Evolutionary conservation across 805 yeast genomes (phyloP), one percentile per base, ranked within the genome.

Genomic region (Candida orba): DNA sequence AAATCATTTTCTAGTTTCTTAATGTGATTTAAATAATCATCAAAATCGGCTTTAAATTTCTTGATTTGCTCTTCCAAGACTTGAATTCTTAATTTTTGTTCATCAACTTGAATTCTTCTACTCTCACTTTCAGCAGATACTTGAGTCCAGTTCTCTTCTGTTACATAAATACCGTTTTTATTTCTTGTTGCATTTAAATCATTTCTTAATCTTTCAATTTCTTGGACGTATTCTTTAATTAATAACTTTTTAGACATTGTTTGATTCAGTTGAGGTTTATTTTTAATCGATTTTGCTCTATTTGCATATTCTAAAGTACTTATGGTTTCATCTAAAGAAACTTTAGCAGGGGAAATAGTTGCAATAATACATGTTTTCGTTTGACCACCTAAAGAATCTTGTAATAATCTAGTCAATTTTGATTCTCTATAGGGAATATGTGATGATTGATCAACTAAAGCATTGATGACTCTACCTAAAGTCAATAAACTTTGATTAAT

Each of bases 351-450:
- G 8, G 91, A 83, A 3, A 88, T 70, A 0, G 95, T 87, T 4
- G 95, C 93, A 25, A 87, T 81, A 40, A 87, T 76, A 39, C 89
- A 79, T 0, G 96, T 87, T 53, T 83, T 81, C 0, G 95, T 86
- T 40, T 74, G 72, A 3, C 95, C 95, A 3, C 96, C 96, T 7
- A 88, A 68, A 0, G 91, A 84, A 54, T 85, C 95, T 54, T 86
- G 93, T 34, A 86, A 67, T 17, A 87, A 63, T 50, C 89, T 69
- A 0, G 95, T 86, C 47, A 86, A 70, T 62, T 86, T 86, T 0
- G 93, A 84, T 52, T 86, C 95, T 49, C 95, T 60, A 57, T 88
- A 87, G 0, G 96, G 96, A 29, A 89, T 76, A 62, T 85, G 93
- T 3, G 75, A 65, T 1, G 78, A 67, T 34, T 72, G 71, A 51